phyloP scores from a whole-genome alignment of 1,284 basidiomycete species.

The Meira miltonrushii region DNA sequence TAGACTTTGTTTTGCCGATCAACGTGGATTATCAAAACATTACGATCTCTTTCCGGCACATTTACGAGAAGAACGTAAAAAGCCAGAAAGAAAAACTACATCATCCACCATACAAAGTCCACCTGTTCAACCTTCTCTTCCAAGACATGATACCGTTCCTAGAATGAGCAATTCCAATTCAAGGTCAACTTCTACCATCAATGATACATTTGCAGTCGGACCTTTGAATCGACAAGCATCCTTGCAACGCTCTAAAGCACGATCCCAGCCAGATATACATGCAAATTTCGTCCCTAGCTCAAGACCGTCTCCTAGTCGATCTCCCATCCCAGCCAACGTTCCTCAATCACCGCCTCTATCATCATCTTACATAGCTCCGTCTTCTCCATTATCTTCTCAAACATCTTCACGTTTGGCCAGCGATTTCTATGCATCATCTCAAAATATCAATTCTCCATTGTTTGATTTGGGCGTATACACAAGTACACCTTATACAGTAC shows the following conservation, averaged over 20 bases:
- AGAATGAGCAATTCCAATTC: neutral
- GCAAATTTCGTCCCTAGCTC: neutral
- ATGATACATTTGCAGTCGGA: neutral
- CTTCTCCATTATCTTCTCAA: neutral
- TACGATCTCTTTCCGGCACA: constrained; percentile 2
- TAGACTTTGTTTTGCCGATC: neutral
- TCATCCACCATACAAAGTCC: neutral
- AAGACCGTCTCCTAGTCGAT: neutral
- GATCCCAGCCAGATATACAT: neutral
- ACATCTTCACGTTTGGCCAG: neutral
- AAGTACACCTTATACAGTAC: neutral
- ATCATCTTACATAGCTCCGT: neutral
- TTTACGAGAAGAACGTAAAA: neutral
- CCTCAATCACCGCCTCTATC: neutral
- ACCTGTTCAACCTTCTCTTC: neutral
- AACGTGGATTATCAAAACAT: constrained; percentile 4
- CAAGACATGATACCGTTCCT: neutral
- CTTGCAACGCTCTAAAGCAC: neutral
- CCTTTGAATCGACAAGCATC: no score
- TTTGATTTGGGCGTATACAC: neutral
- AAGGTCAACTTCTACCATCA: neutral
- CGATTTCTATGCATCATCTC: neutral
- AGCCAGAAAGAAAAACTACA: neutral
- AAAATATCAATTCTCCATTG: neutral
- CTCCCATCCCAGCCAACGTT: neutral